Evolutionary conservation across 1,139 yeast genomes (phyloP).

Genomic region (Chernovozyma aurita): DNA sequence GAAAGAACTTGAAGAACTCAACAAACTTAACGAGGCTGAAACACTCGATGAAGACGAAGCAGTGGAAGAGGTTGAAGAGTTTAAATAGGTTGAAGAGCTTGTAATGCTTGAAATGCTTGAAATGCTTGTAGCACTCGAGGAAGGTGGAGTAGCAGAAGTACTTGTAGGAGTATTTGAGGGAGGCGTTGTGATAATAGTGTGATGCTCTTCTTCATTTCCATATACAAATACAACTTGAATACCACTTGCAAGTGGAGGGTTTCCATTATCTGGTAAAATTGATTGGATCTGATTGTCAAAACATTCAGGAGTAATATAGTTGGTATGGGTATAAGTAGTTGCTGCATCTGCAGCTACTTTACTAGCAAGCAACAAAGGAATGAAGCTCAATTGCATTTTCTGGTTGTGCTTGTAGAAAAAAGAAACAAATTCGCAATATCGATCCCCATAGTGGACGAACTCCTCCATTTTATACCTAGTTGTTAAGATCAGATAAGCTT

Average conservation of each 20-base stretch:
- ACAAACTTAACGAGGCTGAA: not conserved
- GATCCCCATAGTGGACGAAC: no score
- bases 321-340: slow-evolving; percentile 21
- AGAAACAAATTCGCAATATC: no score
- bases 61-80: not conserved
- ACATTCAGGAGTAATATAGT: slow-evolving; percentile 28
- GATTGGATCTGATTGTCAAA: slow-evolving; percentile 18
- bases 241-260: slow-evolving; percentile 19
- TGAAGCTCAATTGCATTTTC: no score
- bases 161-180: not conserved
- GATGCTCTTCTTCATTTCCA: slow-evolving; percentile 11
- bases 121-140: not conserved
- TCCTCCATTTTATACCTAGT: no score
- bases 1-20: not conserved
- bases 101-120: not conserved
- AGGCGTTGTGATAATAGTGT: not conserved
- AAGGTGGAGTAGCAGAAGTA: not conserved
- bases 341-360: slow-evolving; percentile 2
- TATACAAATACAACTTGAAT: slow-evolving; percentile 32
- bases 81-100: not conserved
- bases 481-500: no score
- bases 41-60: not conserved
- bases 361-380: slow-evolving; percentile 1
- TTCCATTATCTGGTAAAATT: slow-evolving; percentile 22
- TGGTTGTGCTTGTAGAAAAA: no score